phyloP scores from a whole-genome alignment of 208 protist genomes.

The Trypanosoma grayi region DNA sequence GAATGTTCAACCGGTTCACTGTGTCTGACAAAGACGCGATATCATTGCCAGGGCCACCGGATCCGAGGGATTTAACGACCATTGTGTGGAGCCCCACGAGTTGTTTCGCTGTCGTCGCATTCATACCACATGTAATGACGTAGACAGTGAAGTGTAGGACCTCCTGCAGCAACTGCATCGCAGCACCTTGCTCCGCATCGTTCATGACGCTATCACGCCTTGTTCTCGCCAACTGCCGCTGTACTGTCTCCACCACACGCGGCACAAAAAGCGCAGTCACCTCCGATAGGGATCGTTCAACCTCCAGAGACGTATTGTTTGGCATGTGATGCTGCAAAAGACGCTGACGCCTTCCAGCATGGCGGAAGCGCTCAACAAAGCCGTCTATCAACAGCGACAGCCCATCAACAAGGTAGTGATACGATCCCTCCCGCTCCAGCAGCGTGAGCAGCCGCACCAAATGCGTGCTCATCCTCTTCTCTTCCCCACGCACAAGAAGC shows the following conservation, averaged over 20 bases:
- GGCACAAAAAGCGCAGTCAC: conserved; percentile 37
- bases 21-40: conserved; percentile 25
- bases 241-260: conserved; percentile 34
- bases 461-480: conserved; percentile 19
- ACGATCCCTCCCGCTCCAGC: conserved; percentile 36
- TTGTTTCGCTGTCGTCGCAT: conserved; percentile 40
- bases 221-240: conserved; percentile 10
- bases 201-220: conserved; percentile 15
- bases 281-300: conserved; percentile 41
- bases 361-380: conserved; percentile 25
- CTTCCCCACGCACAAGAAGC: conserved; percentile 43
- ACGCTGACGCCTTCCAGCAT: conserved; percentile 9
- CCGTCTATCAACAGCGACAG: conserved; percentile 26
- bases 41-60: not conserved
- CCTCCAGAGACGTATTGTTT: conserved; percentile 9
- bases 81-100: conserved; percentile 57
- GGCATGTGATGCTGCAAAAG: not conserved
- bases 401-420: conserved; percentile 36
- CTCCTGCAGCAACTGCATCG: conserved; percentile 24
- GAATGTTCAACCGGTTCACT: conserved; percentile 49
- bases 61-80: conserved; percentile 30
- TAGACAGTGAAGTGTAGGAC: conserved; percentile 39
- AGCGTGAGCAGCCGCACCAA: conserved; percentile 31
- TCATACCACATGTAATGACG: conserved; percentile 35
- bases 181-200: conserved; percentile 11